phyloP scores from a whole-genome alignment of 352 stramenopile genomes.

The Phytophthora pluvialis region DNA sequence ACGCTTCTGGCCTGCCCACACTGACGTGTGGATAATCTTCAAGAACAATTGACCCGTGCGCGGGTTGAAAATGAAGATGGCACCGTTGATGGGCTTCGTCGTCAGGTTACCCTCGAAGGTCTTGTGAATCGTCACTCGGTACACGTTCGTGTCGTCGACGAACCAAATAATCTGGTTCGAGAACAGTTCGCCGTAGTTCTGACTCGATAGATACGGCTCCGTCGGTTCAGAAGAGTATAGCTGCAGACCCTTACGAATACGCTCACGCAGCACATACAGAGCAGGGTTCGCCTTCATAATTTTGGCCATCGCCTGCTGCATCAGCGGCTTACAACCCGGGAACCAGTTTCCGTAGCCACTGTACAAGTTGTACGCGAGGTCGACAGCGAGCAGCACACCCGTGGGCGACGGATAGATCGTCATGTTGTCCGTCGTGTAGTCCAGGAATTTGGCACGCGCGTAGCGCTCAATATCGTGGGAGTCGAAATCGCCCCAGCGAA shows the following conservation, averaged over 20 bases:
- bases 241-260: slow-evolving; percentile 99
- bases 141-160: slow-evolving; percentile 99
- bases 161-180: slow-evolving; percentile 99
- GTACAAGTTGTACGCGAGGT: slow-evolving; percentile 99
- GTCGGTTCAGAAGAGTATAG: slow-evolving; percentile 99
- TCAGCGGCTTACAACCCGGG: slow-evolving; percentile 97
- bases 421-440: slow-evolving; percentile 99
- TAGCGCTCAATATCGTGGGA: slow-evolving; percentile 99
- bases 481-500: slow-evolving; percentile 99
- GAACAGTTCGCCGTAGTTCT: slow-evolving; percentile 99
- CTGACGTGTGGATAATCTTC: slow-evolving; percentile 99
- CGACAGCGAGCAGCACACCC: slow-evolving; percentile 96
- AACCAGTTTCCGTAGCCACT: slow-evolving; percentile 99
- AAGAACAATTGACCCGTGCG: slow-evolving; percentile 99
- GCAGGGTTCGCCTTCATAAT: slow-evolving; percentile 99
- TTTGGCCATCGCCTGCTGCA: slow-evolving; percentile 99
- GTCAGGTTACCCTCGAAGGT: slow-evolving; percentile 99
- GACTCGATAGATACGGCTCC: slow-evolving; percentile 99
- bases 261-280: slow-evolving; percentile 99
- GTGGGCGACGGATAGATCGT: slow-evolving; percentile 99
- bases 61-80: slow-evolving; percentile 99
- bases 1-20: slow-evolving; percentile 99
- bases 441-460: slow-evolving; percentile 98
- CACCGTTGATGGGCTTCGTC: slow-evolving; percentile 99
- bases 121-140: slow-evolving; percentile 99